Base-by-base conservation (phyloP, 2,329 filamentous ascomycete species). In the Alternaria incomplexa region DNA sequence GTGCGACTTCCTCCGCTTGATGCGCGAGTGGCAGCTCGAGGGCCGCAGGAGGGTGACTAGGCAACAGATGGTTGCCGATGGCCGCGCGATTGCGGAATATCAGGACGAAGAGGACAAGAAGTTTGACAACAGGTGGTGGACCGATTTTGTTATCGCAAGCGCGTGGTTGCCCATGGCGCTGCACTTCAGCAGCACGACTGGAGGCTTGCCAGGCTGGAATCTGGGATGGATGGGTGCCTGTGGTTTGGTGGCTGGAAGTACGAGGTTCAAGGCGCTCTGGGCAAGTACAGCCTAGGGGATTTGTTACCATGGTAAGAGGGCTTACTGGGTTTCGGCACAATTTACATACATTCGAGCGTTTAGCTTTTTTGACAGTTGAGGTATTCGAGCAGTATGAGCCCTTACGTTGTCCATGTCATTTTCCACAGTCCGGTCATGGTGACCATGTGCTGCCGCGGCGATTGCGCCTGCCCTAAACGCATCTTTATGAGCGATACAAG, bases 131-230 rank as follows among this genome's bases (percentile, higher is more conserved):
- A 78, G 77, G 70, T 83, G 81, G 81, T 83, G 79, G 77, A 76
- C 72, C 2, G 80, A 83, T 66, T 64, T 79, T 25, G 74, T 83
- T 62, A 80, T 83, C 67, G 79, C 81, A 30, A 60, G 77, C 36
- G 78, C 77, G 52, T 83, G 82, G 82, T 76, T 82, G 58, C 81
- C 82, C 2, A 79, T 83, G 68, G 82, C 81, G 12, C 64, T 77
- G 62, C 81, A 83, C 47, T 83, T 79, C 58, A 78, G 78, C 51
- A 78, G 74, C 54, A 72, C 71, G 22, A 75, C 66, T 13, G 76
- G 73, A 23, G 81, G 81, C 0, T 60, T 83, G 22, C 81, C 81
- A 0, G 81, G 81, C 3, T 83, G 81, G 77, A 83, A 83, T 65
- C 45, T 82, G 62, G 82, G 82, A 2, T 70, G 77, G 54, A 83